Evolutionary conservation across 306 rosid genomes (phyloP).

Genomic region (Oemleria cerasiformis): DNA sequence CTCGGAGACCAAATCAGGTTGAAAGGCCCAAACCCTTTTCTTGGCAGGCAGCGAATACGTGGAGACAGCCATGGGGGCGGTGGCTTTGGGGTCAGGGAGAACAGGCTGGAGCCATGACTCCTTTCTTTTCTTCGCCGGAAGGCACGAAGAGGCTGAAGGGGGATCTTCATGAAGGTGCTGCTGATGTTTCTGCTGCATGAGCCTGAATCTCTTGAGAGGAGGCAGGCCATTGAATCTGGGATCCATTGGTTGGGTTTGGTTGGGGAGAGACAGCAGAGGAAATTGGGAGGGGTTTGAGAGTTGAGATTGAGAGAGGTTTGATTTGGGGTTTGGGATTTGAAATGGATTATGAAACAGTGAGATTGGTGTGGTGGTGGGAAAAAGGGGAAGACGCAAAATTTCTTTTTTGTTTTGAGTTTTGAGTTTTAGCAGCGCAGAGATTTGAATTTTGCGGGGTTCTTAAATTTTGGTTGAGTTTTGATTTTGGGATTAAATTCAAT

Average conservation of each 20-base stretch:
- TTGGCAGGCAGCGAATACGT: constrained; percentile 61
- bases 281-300: neutral
- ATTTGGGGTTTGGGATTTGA: constrained; percentile 5
- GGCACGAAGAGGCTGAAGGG: neutral
- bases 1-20: constrained; percentile 24
- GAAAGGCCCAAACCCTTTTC: constrained; percentile 67
- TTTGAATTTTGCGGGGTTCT: constrained; percentile 8
- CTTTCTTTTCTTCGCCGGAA: constrained; percentile 76
- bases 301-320: neutral
- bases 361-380: constrained; percentile 8
- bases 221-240: constrained; percentile 46
- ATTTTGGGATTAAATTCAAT: neutral
- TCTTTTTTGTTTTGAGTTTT: neutral
- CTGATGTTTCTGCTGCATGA: constrained; percentile 44
- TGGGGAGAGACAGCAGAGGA: neutral
- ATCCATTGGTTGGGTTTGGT: constrained; percentile 39
- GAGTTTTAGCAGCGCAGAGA: neutral
- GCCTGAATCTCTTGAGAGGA: constrained; percentile 59
- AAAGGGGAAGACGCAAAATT: neutral
- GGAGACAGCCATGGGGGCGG: constrained; percentile 10
- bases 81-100: constrained; percentile 4
- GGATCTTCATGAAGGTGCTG: neutral
- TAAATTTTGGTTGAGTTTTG: neutral
- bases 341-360: neutral
- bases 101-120: constrained; percentile 37